phyloP scores from a whole-genome alignment of 208 protist genomes.

The Baffinella frigidus region DNA sequence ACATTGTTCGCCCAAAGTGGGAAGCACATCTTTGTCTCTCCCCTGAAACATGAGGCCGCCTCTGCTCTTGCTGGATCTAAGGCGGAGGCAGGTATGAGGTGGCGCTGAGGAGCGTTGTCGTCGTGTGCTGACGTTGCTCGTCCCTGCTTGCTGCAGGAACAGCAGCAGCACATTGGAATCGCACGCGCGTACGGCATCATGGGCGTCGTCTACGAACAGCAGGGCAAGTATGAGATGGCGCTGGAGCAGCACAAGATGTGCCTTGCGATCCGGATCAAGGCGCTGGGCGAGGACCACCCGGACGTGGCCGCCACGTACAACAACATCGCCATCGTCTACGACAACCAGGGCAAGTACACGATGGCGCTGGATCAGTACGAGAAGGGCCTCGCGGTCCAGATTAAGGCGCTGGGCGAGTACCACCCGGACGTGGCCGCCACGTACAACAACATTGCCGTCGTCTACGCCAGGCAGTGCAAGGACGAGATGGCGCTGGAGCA shows the following conservation, averaged over 20 bases:
- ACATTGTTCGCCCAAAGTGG: too few relatives aligned
- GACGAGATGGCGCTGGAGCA: neutral
- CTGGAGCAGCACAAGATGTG: neutral
- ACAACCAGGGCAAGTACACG: neutral
- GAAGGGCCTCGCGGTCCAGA: neutral
- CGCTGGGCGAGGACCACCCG: neutral
- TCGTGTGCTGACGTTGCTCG: too few relatives aligned
- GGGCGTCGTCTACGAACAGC: neutral
- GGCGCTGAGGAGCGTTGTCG: neutral
- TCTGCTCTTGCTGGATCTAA: too few relatives aligned
- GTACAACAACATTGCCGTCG: neutral
- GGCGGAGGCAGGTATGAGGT: neutral
- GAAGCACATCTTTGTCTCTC: too few relatives aligned
- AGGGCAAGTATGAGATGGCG: neutral
- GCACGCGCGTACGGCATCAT: neutral
- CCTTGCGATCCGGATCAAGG: constrained; percentile 4
- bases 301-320: neutral
- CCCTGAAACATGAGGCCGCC: too few relatives aligned
- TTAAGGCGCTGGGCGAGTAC: neutral
- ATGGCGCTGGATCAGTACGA: constrained; percentile 27
- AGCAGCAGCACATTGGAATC: neutral
- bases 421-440: neutral
- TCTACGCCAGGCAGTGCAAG: neutral
- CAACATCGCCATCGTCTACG: constrained; percentile 6
- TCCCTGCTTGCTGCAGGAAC: too few relatives aligned